Conservation (phyloP, 2,329 filamentous ascomycete species). For the Epichloe festucae region DNA sequence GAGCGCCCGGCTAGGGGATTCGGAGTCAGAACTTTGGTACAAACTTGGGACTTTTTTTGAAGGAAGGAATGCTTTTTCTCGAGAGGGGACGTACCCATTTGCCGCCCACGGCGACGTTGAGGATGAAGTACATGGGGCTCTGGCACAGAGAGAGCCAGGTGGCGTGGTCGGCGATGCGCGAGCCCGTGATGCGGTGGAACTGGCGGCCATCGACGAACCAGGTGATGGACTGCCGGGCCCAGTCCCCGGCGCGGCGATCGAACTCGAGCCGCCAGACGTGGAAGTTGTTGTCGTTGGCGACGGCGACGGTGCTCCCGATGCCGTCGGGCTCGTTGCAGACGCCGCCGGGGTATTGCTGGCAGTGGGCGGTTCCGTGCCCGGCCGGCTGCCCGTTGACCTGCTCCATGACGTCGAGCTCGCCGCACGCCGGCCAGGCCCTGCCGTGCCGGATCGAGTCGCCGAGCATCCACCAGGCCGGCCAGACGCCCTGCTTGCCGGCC, state of each 20-base stretch:
- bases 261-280: conserved; percentile 38
- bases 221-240: conserved; percentile 34
- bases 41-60: neutral
- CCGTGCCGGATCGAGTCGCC: conserved; percentile 36
- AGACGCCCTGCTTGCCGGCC: conserved; percentile 38
- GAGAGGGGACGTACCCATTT: conserved; percentile 30
- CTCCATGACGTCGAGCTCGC: conserved; percentile 47
- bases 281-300: conserved; percentile 28
- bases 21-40: neutral
- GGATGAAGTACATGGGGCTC: conserved; percentile 35
- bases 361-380: conserved; percentile 40
- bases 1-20: conserved; percentile 30
- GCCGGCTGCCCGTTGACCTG: conserved; percentile 35
- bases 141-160: conserved; percentile 39
- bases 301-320: conserved; percentile 18
- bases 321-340: conserved; percentile 39
- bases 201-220: conserved; percentile 35
- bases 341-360: conserved; percentile 30
- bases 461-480: conserved; percentile 47
- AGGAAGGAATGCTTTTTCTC: neutral
- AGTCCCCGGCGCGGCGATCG: conserved; percentile 33
- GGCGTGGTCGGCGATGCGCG: conserved; percentile 28
- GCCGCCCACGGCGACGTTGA: conserved; percentile 44
- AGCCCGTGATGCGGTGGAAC: conserved; percentile 31
- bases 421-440: conserved; percentile 36